Evolutionary conservation across 1,284 basidiomycete species (phyloP).

Genomic region (Limonomyces culmigenus): DNA sequence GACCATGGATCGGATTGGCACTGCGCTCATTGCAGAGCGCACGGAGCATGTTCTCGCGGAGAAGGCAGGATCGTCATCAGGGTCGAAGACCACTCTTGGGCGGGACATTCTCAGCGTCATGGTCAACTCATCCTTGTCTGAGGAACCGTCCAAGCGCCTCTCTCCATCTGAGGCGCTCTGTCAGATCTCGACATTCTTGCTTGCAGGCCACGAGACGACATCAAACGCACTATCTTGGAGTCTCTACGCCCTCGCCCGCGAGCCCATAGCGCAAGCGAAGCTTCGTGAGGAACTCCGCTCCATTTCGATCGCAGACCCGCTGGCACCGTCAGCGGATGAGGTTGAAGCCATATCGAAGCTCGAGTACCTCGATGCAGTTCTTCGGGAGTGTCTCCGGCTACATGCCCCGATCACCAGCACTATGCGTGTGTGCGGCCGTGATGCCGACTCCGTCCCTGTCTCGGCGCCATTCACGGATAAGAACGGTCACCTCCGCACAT

Average conservation of each 20-base stretch:
- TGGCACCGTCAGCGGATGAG: slow-evolving; percentile 7
- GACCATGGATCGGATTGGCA: slow-evolving; percentile 37
- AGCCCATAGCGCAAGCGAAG: slow-evolving; percentile 33
- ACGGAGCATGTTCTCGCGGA: slow-evolving; percentile 15
- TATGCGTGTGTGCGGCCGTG: slow-evolving; percentile 33
- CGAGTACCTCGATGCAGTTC: slow-evolving; percentile 37
- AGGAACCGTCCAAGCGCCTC: slow-evolving; percentile 36
- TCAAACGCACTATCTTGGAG: slow-evolving; percentile 57
- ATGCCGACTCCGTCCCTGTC: slow-evolving; percentile 48
- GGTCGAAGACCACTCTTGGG: slow-evolving; percentile 4
- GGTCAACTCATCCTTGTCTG: slow-evolving; percentile 43
- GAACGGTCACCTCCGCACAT: slow-evolving; percentile 15
- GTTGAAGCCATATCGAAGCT: slow-evolving; percentile 22
- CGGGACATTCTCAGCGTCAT: slow-evolving; percentile 37
- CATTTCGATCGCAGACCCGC: slow-evolving; percentile 2
- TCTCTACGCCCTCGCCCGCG: slow-evolving; percentile 42
- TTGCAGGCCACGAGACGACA: slow-evolving; percentile 48
- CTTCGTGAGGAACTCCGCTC: slow-evolving; percentile 37
- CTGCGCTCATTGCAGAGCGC: slow-evolving; percentile 33
- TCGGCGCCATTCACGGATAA: slow-evolving; percentile 13
- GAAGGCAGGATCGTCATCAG: slow-evolving; percentile 5
- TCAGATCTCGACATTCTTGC: slow-evolving; percentile 66
- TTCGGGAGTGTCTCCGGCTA: slow-evolving; percentile 51
- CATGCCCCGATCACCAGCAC: slow-evolving; percentile 49
- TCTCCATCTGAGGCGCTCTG: slow-evolving; percentile 49